Evolutionary conservation across 176 grass and related monocot species (phyloP).

Genomic region (Triticum urartu): DNA sequence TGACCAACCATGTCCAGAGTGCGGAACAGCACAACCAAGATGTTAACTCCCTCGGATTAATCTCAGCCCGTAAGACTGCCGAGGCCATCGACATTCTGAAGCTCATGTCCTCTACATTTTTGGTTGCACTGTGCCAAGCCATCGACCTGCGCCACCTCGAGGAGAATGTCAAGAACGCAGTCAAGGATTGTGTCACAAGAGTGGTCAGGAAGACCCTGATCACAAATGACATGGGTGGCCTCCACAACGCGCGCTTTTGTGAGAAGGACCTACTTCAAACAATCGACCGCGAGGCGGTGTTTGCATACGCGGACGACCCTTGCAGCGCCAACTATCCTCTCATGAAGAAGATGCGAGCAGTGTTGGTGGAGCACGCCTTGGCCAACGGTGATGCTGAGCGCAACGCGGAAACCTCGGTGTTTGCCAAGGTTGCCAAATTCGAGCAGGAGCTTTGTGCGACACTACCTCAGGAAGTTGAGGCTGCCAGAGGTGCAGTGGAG

Average conservation of each 20-base stretch:
- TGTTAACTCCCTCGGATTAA: conserved; percentile 75
- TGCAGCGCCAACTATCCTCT: background rate
- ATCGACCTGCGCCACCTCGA: conserved; percentile 27
- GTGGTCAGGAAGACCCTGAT: background rate
- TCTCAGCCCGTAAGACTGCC: conserved; percentile 70
- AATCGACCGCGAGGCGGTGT: background rate
- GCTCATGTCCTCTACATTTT: conserved; percentile 70
- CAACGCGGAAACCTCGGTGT: background rate
- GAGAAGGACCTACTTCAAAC: background rate
- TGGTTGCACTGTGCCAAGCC: conserved; percentile 12
- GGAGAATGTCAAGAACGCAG: conserved; percentile 7
- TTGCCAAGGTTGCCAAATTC: background rate
- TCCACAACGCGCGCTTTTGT: background rate
- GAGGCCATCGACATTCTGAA: conserved; percentile 78
- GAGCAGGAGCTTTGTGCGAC: background rate
- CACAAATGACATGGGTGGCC: background rate
- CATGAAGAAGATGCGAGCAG: background rate
- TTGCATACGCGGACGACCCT: background rate
- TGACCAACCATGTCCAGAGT: conserved; percentile 89
- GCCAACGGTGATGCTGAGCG: background rate
- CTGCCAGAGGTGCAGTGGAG: background rate
- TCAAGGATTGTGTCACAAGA: background rate
- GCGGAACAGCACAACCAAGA: conserved; percentile 92
- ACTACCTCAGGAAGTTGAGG: background rate
- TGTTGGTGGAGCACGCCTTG: background rate